Evolutionary conservation across 495 filamentous ascomycete species (phyloP), one percentile per base, ranked within the genome.

Genomic region (Tuber microsphaerosporum): DNA sequence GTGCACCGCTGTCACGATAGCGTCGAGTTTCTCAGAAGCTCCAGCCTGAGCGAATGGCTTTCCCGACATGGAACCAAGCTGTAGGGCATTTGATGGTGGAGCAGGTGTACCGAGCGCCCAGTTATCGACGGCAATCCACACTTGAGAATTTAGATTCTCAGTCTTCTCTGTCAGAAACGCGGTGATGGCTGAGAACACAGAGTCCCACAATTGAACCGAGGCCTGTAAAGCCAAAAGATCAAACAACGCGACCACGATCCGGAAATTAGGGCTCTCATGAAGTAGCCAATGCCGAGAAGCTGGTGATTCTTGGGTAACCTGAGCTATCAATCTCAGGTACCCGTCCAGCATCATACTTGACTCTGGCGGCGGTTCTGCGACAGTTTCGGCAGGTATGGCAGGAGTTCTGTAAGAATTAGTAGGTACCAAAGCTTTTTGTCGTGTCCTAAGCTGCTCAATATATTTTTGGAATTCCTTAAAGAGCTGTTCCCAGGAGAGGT

Each of bases 401-500:
- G 81, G 81, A 48, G 78, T 71, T 68, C 79, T 48, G 71, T 83
- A 83, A 20, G 76, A 71, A 73, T 77, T 79, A 20, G 77, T 73
- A 37, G 81, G 81, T 39, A 77, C 72, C n/a, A 82, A 68, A 48
- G 78, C 75, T 68, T 78, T 56, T 43, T 74, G 75, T 69, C 76
- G 65, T 43, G 76, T 82, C 74, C 76, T 79, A 12, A 83, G 79
- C 70, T 83, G 81, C 37, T 68, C 51, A 68, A 83, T 70, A 61
- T 83, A 83, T 34, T 70, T 74, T 37, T 75, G 71, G 41, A 83
- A 75, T 43, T 98, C 94, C 71, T 91, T 92, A 81, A 97, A 93
- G 82, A 99, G 97, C 78, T 96, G 93, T 26, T 86, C 86, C 93
- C 95, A 99, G 70, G 92, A 94, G 79, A 98, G 88, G 42, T 92